A percentile compares a stretch with the other conserved stretches of the same genome.
phyloP scores from a whole-genome alignment of 1,284 basidiomycete genomes.

The Trametes versicolor region DNA sequence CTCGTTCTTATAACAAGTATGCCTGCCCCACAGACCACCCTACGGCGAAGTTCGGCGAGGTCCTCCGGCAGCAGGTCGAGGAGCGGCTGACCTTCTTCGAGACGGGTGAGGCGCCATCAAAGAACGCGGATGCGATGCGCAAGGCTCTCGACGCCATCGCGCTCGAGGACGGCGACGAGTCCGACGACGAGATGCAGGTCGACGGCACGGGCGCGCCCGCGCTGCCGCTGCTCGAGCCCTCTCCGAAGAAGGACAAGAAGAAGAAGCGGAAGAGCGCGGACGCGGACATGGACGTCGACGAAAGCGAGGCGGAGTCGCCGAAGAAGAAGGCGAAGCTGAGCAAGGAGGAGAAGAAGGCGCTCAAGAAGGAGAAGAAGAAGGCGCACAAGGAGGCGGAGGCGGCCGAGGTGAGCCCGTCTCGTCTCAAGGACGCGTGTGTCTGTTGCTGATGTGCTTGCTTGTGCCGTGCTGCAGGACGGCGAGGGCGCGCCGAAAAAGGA shows the following conservation, averaged over 20 bases:
- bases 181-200: conserved; percentile 68
- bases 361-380: conserved; percentile 80
- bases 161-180: conserved; percentile 75
- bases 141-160: conserved; percentile 88
- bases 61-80: conserved; percentile 93
- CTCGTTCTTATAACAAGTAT: neutral
- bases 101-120: conserved; percentile 83
- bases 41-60: conserved; percentile 95
- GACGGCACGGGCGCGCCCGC: conserved; percentile 59
- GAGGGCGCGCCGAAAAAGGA: conserved; percentile 43
- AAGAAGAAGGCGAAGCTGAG: conserved; percentile 78
- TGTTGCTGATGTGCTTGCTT: conserved; percentile 24
- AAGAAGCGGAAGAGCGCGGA: conserved; percentile 71
- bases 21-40: conserved; percentile 71
- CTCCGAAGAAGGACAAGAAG: conserved; percentile 64
- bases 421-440: conserved; percentile 14
- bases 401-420: conserved; percentile 45
- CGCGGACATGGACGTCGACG: conserved; percentile 68
- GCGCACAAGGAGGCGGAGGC: conserved; percentile 59
- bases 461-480: conserved; percentile 38
- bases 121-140: conserved; percentile 90
- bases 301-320: conserved; percentile 52
- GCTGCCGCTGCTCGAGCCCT: conserved; percentile 63
- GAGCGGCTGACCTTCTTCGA: conserved; percentile 97
- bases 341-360: conserved; percentile 60